Base-by-base conservation (phyloP, 352 stramenopile genomes). In the Globisporangium yorkense region DNA sequence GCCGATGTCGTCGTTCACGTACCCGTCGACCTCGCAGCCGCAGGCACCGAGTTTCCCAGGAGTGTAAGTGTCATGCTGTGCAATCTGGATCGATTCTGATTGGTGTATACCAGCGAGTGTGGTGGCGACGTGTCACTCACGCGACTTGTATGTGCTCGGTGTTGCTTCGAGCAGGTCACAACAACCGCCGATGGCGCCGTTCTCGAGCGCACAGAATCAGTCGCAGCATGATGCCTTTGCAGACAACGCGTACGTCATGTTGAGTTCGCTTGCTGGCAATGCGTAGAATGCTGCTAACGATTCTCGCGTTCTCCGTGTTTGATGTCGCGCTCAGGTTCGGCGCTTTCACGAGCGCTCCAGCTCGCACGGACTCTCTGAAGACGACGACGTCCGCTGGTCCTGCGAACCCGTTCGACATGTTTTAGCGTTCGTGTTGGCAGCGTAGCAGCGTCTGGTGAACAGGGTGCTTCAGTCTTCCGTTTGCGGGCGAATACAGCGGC, bases 321-420 rank as follows among this genome's bases (percentile, higher is more conserved):
- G 47, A 47, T 55, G 3, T 31, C 31, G 24, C 41, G 27, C 12
- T 33, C 31, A 77, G 70, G 5, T 74, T 77, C 56, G 67, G 62
- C 48, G 66, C 56, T 12, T 81, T 81, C 52, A 61, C 52, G 24
- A 55, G 72, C 56, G 68, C 76, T 20, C 63, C 72, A 15, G 52
- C 68, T 51, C 56, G 56, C 49, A 15, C 75, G 72, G 61, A 71
- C 27, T 70, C 68, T 7, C 44, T 70, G 16, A 68, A 70, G 24
- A 45, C 56, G 20, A n/a, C 59, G 9, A 39, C 68, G 20, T 55
- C 58, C 2, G 65, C 72, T 18, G 65, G 72, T 44, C 59, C 81
- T 31, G 73, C 81, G 39, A 93, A 93, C 58, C 84, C 81, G 51
- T 91, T 93, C 66, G 84, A 93, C 63, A 81, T 93, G 77, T 90